Base-by-base conservation (phyloP, 306 rosid species). In the Quercus dentata region DNA sequence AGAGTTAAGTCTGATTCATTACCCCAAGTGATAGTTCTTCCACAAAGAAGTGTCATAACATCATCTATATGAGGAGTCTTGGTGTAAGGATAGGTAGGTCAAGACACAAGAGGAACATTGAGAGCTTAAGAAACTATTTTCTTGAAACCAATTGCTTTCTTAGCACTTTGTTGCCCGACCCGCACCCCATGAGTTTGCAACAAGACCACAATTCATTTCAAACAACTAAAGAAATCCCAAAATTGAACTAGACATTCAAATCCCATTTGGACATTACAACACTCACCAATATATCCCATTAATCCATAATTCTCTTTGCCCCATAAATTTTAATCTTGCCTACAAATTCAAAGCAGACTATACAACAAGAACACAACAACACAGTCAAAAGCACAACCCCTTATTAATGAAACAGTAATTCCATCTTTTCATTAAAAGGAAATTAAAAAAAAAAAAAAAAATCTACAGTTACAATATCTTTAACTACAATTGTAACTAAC, bases 141-240 rank as follows among this genome's bases (percentile, higher is more conserved):
- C 28, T 27, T 27, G 28, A 27, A 27, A 27, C 28, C 28, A 27
- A 27, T 27, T 27, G 28, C 38, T 33, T 33, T 92, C 91, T 92
- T 90, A 54, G 92, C 84, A 78, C 91, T 89, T 64, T 85, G 90
- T 73, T 91, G 91, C 35, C 96, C 97, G 64, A 80, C 92, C 81
- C 96, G 91, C 30, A 95, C 89, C 17, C 97, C 96, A 77, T 91
- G 97, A 79, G 99, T 92, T 97, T 95, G 88, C 82, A 78, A 85
- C 81, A 19, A 74, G 27, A 55, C 56, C 6, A 85, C 8, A 85
- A 67, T 44, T 69, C 38, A 52, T 59, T 64, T 81, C 70, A 56
- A 46, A 69, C 73, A 17, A 78, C 21, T 44, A 69, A 10, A 4
- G 31, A 57, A 27, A 62, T 28, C 44, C 33, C 54, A 41, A 75